phyloP scores from a whole-genome alignment of 768 basidiomycete species.

The Agrocybe pediades region DNA sequence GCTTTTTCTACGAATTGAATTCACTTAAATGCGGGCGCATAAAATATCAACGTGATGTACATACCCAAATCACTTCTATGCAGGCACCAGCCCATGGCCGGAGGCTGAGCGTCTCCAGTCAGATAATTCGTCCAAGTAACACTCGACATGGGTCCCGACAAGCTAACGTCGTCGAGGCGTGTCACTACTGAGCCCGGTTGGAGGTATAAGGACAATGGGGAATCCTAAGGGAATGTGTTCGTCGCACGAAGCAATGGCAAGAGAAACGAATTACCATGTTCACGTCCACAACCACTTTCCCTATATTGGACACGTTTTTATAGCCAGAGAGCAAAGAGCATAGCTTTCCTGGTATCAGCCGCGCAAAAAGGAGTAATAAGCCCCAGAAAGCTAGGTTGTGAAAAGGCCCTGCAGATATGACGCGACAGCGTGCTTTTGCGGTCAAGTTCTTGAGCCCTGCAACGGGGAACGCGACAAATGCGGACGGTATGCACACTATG shows the following conservation, averaged over 20 bases:
- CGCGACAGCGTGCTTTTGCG: conserved; percentile 50
- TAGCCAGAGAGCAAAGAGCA: conserved; percentile 47
- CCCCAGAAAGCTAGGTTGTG: conserved; percentile 72
- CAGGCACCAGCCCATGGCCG: conserved; percentile 65
- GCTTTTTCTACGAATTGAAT: conserved; percentile 16
- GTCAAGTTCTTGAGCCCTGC: conserved; percentile 38
- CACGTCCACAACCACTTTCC: conserved; percentile 57
- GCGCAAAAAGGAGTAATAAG: conserved; percentile 40
- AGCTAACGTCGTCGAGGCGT: conserved; percentile 57
- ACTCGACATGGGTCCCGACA: not conserved
- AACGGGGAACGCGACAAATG: conserved; percentile 67
- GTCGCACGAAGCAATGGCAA: not conserved
- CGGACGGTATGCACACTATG: conserved; percentile 67
- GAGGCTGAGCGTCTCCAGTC: conserved; percentile 14
- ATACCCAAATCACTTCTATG: conserved; percentile 23
- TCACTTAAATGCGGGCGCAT: not conserved
- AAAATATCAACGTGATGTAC: not conserved
- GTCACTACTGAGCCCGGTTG: conserved; percentile 60
- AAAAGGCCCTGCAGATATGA: conserved; percentile 75
- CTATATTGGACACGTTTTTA: conserved; percentile 49
- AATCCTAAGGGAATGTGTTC: conserved; percentile 42
- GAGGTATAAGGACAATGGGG: conserved; percentile 61
- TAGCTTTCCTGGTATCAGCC: conserved; percentile 29
- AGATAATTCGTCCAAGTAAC: conserved; percentile 51
- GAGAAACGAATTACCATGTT: conserved; percentile 49